Conservation (phyloP, 2,329 filamentous ascomycete genomes). For the Hawksworthiomyces lignivorus region DNA sequence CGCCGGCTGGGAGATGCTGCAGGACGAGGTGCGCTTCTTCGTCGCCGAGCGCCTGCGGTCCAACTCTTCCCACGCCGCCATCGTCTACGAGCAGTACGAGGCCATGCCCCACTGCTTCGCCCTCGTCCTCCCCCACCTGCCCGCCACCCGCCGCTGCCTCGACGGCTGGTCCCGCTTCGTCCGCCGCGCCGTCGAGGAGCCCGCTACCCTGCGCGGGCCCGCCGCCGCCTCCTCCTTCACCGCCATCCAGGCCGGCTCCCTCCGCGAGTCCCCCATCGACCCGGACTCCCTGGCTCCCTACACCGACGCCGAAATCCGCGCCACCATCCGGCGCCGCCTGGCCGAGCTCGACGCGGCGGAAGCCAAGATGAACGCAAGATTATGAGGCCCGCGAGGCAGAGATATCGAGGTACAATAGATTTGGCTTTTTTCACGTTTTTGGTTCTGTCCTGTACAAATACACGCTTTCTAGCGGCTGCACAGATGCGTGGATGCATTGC, state of each 20-base stretch:
- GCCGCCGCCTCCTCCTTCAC: conserved; percentile 33
- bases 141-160: conserved; percentile 44
- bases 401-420: too few species aligned
- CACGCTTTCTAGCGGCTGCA: too few species aligned
- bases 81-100: conserved; percentile 66
- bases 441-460: too few species aligned
- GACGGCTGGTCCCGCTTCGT: conserved; percentile 51
- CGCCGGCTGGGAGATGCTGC: conserved; percentile 63
- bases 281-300: conserved; percentile 35
- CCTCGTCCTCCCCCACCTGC: conserved; percentile 41
- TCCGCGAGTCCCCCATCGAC: conserved; percentile 39
- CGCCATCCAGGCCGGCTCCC: conserved; percentile 42
- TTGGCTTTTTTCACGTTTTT: too few species aligned
- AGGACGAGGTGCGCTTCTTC: conserved; percentile 58
- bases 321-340: conserved; percentile 23
- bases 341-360: neutral
- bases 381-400: too few species aligned
- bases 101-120: conserved; percentile 75
- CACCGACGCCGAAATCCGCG: conserved; percentile 34
- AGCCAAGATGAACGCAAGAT: conserved; percentile 20
- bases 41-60: conserved; percentile 48
- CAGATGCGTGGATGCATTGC: too few species aligned
- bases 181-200: conserved; percentile 14
- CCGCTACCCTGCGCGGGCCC: conserved; percentile 1
- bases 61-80: conserved; percentile 53